Percentiles rank a stretch among this genome's conserved stretches.
Evolutionary conservation across 257 asterid genomes (phyloP).

Genomic region (Nicotiana noctiflora): DNA sequence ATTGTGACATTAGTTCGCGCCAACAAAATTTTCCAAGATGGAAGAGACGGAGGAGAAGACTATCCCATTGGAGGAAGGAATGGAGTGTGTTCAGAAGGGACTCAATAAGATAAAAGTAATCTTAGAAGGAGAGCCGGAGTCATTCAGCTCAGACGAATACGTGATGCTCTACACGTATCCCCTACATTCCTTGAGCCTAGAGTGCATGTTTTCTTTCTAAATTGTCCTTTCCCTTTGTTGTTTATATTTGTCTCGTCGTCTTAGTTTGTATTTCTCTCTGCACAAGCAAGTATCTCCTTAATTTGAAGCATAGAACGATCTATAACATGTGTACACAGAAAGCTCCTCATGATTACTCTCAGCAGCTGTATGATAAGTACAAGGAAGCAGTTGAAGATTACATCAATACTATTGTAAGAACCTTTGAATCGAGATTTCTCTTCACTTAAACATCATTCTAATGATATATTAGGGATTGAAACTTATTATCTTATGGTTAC

Average conservation of each 20-base stretch:
- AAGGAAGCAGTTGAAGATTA: constrained; percentile 31
- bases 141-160: constrained; percentile 37
- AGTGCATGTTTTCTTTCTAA: background rate
- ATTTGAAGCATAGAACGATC: constrained; percentile 27
- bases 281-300: constrained; percentile 12
- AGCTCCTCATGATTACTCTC: constrained; percentile 34
- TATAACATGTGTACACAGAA: constrained; percentile 40
- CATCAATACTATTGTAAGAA: constrained; percentile 29
- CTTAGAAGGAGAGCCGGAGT: constrained; percentile 25
- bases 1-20: background rate
- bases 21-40: background rate
- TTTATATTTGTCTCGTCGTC: background rate
- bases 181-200: background rate
- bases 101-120: constrained; percentile 36
- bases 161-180: constrained; percentile 51
- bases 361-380: constrained; percentile 37
- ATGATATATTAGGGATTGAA: background rate
- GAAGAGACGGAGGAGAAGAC: constrained; percentile 4
- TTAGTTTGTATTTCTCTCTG: background rate
- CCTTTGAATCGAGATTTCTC: background rate
- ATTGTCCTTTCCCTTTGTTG: background rate
- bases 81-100: constrained; percentile 37
- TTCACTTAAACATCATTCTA: background rate
- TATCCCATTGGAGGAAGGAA: constrained; percentile 35
- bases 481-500: background rate